Evolutionary conservation across 1,284 basidiomycete species (phyloP).

Genomic region (Schizophyllum commune): DNA sequence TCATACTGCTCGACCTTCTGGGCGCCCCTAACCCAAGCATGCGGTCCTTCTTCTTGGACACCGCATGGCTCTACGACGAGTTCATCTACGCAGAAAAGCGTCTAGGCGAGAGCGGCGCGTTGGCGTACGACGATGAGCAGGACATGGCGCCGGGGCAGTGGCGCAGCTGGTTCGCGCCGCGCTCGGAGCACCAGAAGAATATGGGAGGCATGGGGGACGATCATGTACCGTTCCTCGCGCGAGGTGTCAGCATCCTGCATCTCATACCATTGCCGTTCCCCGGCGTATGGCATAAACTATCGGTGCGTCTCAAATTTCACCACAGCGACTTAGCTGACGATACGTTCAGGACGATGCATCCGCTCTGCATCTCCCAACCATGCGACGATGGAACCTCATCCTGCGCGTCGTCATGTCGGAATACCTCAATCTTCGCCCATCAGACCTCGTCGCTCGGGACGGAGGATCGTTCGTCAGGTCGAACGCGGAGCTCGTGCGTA

Average conservation of each 20-base stretch:
- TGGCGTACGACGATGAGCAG: constrained; percentile 36
- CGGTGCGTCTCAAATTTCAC: constrained; percentile 33
- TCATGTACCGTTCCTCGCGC: constrained; percentile 83
- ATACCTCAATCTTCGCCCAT: constrained; percentile 72
- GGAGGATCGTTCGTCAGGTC: constrained; percentile 19
- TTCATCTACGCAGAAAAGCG: constrained; percentile 63
- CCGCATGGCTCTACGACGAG: constrained; percentile 84
- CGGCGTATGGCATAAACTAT: constrained; percentile 81
- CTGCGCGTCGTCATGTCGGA: constrained; percentile 85
- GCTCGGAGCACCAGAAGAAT: constrained; percentile 31
- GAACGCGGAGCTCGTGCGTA: constrained; percentile 26
- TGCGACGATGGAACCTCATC: constrained; percentile 87
- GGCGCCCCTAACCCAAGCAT: constrained; percentile 70
- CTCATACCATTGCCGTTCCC: constrained; percentile 91
- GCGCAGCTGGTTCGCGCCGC: constrained; percentile 56
- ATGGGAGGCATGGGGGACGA: constrained; percentile 83
- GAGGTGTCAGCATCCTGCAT: constrained; percentile 87
- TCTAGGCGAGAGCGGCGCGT: constrained; percentile 53
- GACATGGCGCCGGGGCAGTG: constrained; percentile 37
- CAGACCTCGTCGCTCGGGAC: constrained; percentile 18
- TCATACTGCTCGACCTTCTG: constrained; percentile 86
- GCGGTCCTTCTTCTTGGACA: constrained; percentile 77
- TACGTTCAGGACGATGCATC: constrained; percentile 73
- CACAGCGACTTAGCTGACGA: not conserved
- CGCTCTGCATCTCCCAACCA: constrained; percentile 80